These are phyloP conservation scores for Thielaviopsis cerberus DNA, from an alignment of 2,329 filamentous ascomycete genomes.

Conservation along the genomic window DNA sequence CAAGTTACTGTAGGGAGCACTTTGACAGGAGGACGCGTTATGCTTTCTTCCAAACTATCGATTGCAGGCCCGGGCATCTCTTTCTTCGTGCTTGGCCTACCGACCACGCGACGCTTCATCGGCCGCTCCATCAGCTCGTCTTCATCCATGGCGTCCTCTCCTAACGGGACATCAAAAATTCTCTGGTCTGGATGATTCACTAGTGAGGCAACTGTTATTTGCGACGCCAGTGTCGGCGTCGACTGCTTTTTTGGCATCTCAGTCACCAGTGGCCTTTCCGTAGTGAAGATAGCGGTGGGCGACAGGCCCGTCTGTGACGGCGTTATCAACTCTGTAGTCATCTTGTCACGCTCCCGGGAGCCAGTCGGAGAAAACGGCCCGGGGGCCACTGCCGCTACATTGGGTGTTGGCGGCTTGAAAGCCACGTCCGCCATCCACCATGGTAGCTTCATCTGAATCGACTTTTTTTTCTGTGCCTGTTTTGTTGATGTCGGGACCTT, in stretches of 20 bases:
- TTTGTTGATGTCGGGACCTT: neutral
- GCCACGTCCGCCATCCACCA: neutral
- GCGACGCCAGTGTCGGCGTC: neutral
- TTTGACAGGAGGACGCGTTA: neutral
- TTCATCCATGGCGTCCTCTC: neutral
- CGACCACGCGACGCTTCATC: neutral
- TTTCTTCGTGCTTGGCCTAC: neutral
- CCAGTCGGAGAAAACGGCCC: neutral
- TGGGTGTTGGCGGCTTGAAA: neutral
- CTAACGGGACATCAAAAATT: neutral
- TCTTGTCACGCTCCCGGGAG: neutral
- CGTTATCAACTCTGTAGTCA: neutral
- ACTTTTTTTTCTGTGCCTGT: neutral
- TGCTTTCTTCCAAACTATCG: neutral
- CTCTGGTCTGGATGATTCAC: neutral
- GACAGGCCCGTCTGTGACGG: neutral
- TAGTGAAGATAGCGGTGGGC: neutral
- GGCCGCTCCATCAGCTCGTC: slow-evolving; percentile 2
- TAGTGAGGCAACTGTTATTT: neutral
- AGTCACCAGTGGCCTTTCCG: neutral
- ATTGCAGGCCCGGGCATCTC: neutral
- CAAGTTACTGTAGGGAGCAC: no score
- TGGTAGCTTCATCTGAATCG: neutral
- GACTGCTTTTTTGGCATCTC: neutral
- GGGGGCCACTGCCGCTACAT: neutral